These are phyloP conservation scores for Didymella lethalis DNA, from an alignment of 2,329 filamentous ascomycete genomes.

Conservation along the genomic window DNA sequence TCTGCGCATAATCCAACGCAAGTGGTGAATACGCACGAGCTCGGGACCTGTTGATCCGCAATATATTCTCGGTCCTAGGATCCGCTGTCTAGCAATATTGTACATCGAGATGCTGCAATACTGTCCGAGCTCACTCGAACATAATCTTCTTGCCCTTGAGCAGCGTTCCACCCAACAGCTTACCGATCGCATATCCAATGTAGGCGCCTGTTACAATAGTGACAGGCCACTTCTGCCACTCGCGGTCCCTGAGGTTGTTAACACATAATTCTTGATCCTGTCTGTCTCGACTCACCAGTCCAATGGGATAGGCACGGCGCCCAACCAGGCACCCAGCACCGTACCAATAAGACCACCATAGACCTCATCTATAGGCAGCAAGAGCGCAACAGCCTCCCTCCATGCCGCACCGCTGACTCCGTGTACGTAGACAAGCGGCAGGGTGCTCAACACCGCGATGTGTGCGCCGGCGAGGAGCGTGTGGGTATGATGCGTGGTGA, in stretches of 20 bases:
- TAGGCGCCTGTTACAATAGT: conserved; percentile 88
- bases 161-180: conserved; percentile 63
- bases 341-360: conserved; percentile 84
- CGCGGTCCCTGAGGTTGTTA: conserved; percentile 72
- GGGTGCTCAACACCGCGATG: conserved; percentile 77
- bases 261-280: conserved; percentile 6
- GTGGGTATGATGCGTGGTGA: conserved; percentile 79
- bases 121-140: conserved; percentile 44
- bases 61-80: neutral
- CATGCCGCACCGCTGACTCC: conserved; percentile 78
- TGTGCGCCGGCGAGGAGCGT: conserved; percentile 84
- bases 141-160: conserved; percentile 57
- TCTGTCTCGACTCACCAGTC: conserved; percentile 71
- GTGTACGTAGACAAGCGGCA: conserved; percentile 85
- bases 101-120: neutral
- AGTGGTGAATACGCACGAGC: neutral
- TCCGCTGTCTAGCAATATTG: neutral
- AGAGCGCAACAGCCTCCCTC: conserved; percentile 71
- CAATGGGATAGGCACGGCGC: conserved; percentile 91
- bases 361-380: conserved; percentile 80
- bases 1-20: neutral
- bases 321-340: conserved; percentile 85
- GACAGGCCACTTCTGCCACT: conserved; percentile 98
- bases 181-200: conserved; percentile 76
- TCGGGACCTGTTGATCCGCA: neutral